Evolutionary conservation across 441 rosid species (phyloP).

Genomic region (Brassica hybrid): DNA sequence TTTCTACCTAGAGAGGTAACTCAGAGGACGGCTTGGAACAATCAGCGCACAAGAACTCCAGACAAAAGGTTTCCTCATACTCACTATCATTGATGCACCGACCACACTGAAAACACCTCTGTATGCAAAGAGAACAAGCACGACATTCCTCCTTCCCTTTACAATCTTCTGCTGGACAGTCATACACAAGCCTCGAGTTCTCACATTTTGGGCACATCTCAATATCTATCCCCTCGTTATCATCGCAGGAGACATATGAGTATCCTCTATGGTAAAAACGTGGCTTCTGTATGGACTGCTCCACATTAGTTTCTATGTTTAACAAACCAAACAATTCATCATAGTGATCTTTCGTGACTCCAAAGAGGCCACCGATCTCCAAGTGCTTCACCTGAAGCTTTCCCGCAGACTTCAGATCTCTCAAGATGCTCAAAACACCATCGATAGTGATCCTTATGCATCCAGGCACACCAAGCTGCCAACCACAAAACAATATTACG

Average conservation of each 20-base stretch:
- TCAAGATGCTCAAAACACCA: conserved; percentile 69
- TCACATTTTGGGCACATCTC: conserved; percentile 90
- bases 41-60: conserved; percentile 75
- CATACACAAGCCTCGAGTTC: conserved; percentile 78
- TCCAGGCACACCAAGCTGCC: conserved; percentile 89
- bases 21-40: conserved; percentile 51
- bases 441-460: conserved; percentile 80
- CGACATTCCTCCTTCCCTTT: conserved; percentile 68
- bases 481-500: conserved; percentile 11
- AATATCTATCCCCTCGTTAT: conserved; percentile 75
- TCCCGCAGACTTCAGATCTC: conserved; percentile 58
- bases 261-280: conserved; percentile 70
- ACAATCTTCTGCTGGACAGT: conserved; percentile 87
- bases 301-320: conserved; percentile 45
- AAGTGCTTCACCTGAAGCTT: conserved; percentile 65
- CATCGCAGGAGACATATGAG: conserved; percentile 67
- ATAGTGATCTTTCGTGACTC: conserved; percentile 68
- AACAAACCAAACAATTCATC: conserved; percentile 68
- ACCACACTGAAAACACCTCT: conserved; percentile 89
- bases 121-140: conserved; percentile 84
- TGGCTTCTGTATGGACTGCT: conserved; percentile 55
- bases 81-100: conserved; percentile 81
- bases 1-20: conserved; percentile 42
- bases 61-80: conserved; percentile 85
- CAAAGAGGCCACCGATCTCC: conserved; percentile 80